A percentile compares a stretch with the other conserved stretches of the same genome.
phyloP scores from a whole-genome alignment of 2,329 filamentous ascomycete genomes.

The Fusarium palustre region DNA sequence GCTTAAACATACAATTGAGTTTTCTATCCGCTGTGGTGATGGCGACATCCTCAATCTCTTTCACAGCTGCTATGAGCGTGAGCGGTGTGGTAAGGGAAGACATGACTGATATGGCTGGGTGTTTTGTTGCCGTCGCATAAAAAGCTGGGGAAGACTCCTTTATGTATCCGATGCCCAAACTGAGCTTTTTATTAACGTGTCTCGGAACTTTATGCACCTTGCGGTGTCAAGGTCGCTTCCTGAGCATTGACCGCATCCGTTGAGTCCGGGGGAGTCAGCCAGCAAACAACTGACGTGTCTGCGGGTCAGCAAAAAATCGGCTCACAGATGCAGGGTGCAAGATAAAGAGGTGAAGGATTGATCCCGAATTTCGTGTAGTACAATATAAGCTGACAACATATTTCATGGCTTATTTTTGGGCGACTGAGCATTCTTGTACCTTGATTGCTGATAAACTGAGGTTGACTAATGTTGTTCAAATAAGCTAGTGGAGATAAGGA shows the following conservation, averaged over 20 bases:
- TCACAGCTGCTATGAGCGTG: background rate
- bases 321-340: background rate
- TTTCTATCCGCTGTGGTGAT: conserved; percentile 1
- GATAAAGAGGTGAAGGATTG: background rate
- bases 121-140: background rate
- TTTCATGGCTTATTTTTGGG: background rate
- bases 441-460: background rate
- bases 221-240: background rate
- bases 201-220: conserved; percentile 1
- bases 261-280: background rate
- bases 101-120: background rate
- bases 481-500: conserved; percentile 8
- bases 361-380: background rate
- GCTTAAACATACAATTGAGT: background rate
- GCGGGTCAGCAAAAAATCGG: conserved; percentile 2
- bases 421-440: background rate
- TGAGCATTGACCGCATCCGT: background rate
- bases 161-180: background rate
- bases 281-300: conserved; percentile 5
- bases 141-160: background rate
- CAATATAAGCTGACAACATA: background rate
- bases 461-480: background rate
- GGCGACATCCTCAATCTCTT: conserved; percentile 8
- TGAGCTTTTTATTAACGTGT: background rate
- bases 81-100: conserved; percentile 2